Base-by-base conservation (phyloP, 2,329 filamentous ascomycete genomes). In the Fusarium concolor region DNA sequence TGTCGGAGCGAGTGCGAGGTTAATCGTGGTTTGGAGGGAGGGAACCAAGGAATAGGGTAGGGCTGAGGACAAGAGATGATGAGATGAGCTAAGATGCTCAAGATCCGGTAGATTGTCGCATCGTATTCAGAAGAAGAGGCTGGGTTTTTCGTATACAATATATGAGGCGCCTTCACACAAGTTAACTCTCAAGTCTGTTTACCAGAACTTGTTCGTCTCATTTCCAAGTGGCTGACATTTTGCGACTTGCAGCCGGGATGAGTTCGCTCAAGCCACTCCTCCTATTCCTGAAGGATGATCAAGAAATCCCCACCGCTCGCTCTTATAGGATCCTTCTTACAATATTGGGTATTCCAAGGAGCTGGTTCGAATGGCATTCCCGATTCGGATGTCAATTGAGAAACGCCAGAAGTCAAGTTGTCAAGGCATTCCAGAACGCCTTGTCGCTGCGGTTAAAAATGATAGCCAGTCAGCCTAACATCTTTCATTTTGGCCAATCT, bases 51-150 rank as follows among this genome's bases (percentile, higher is more conserved):
- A 7, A 6, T 39, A 54, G 31, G 49, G 28, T 63, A 63, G 29
- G 58, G 39, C 58, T 62, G 56, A 61, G 8, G 1, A 20, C 12
- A 10, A 44, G 37, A 24, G 22, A 24, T 24, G 22, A 24, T 24
- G 22, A 24, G 22, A 24, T 31, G 26, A 44, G 38, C 4, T 24
- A 15, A 20, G n/a, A 38, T 20, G 11, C 14, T 6, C 11, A 31
- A 31, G 29, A 14, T 14, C 10, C 10, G 29, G 29, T 31, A 31
- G 29, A 14, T 31, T 31, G 29, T 31, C 24, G 8, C 6, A 26
- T 26, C 10, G 29, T 31, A 31, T 5, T 12, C 10, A 2, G 14
- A 10, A 3, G n/a, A 24, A 24, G 22, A 24, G 22, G 22, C 22
- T 24, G 22, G 22, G 4, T 24, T 24, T 24, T 24, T 24, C 22